phyloP scores from a whole-genome alignment of 192 early-diverging fungal genomes.

The Podila minutissima region DNA sequence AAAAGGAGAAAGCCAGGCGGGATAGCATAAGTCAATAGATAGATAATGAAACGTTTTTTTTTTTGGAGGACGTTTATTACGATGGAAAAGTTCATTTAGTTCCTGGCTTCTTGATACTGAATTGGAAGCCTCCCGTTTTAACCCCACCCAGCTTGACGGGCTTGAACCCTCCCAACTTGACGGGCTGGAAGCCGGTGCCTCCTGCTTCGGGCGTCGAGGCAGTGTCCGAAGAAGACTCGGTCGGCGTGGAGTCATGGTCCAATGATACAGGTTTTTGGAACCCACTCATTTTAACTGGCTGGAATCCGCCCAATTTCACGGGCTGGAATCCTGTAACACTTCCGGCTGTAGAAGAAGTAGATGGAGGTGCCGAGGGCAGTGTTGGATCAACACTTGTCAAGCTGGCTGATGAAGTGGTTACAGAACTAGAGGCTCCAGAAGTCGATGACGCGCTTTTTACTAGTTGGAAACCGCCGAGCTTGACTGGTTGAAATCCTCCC shows the following conservation, averaged over 20 bases:
- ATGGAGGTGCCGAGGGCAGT: no score
- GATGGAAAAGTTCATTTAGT: slow-evolving; percentile 1
- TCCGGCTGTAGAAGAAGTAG: background rate
- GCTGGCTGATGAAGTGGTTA: no score
- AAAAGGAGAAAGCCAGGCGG: slow-evolving; percentile 28
- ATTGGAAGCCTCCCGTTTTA: slow-evolving; percentile 44
- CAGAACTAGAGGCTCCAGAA: background rate
- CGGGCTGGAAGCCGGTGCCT: slow-evolving; percentile 34
- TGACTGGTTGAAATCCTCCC: slow-evolving; percentile 15
- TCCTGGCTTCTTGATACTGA: slow-evolving; percentile 29
- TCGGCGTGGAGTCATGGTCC: background rate
- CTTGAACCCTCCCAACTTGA: slow-evolving; percentile 37
- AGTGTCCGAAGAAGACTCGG: background rate
- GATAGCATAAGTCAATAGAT: slow-evolving; percentile 12
- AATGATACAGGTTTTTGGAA: background rate
- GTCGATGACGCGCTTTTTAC: background rate
- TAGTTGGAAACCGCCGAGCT: background rate
- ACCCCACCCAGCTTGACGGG: slow-evolving; percentile 46
- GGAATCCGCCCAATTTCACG: slow-evolving; percentile 19
- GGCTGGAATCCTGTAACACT: slow-evolving; percentile 15
- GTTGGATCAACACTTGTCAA: no score
- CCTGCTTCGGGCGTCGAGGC: background rate
- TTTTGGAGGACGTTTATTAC: no score
- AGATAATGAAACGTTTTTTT: background rate
- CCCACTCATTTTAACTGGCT: background rate